A percentile compares a stretch with the other conserved stretches of the same genome.
Evolutionary conservation across 2,329 filamentous ascomycete genomes (phyloP).

Genomic region (Geosmithia flava): DNA sequence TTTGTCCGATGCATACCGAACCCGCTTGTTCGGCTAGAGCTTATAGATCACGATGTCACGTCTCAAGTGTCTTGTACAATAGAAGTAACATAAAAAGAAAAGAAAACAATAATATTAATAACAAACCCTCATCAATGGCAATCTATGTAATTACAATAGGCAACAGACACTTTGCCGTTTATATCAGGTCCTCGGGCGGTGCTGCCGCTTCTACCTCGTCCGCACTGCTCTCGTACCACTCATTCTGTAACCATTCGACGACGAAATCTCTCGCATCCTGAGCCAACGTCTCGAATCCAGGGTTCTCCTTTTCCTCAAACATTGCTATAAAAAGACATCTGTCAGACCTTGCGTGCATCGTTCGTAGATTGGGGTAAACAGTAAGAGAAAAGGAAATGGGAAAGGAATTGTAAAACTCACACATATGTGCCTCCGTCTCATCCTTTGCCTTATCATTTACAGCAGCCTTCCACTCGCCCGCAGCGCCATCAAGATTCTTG

Average conservation of each 20-base stretch:
- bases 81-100: not conserved
- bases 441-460: conserved; percentile 71
- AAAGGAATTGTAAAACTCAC: conserved; percentile 28
- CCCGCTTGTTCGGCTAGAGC: too few relatives aligned
- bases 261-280: conserved; percentile 54
- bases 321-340: too few relatives aligned
- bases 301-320: conserved; percentile 63
- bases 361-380: too few relatives aligned
- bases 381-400: not conserved
- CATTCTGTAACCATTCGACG: conserved; percentile 48
- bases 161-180: not conserved
- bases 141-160: not conserved
- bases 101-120: not conserved
- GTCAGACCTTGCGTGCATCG: too few relatives aligned
- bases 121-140: not conserved
- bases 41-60: not conserved
- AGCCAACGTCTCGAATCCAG: conserved; percentile 57
- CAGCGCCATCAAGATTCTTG: conserved; percentile 32
- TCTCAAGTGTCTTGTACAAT: not conserved
- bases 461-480: conserved; percentile 53
- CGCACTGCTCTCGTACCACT: conserved; percentile 52
- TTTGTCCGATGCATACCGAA: not conserved
- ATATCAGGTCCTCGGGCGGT: not conserved
- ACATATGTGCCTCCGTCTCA: conserved; percentile 71
- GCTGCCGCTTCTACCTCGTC: conserved; percentile 7